Percentiles rank a stretch among this genome's conserved stretches.
Evolutionary conservation across 805 yeast species (phyloP).

Genomic region (Suhomyces canberraensis): DNA sequence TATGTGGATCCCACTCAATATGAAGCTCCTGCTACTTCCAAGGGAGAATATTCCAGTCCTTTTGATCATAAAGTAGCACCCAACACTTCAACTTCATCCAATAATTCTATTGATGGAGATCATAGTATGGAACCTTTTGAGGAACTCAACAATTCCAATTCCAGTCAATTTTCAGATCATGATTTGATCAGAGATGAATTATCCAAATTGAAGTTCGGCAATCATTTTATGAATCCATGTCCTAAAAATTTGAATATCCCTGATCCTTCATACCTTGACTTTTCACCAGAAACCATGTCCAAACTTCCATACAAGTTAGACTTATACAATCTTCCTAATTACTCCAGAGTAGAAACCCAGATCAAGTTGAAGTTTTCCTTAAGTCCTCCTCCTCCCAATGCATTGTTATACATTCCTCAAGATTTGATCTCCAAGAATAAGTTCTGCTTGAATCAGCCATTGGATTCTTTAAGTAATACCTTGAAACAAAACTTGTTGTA

Average conservation of each 20-base stretch:
- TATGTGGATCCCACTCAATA: conserved; percentile 17
- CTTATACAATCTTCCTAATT: conserved; percentile 66
- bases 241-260: conserved; percentile 30
- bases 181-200: conserved; percentile 49
- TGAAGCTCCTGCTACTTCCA: conserved; percentile 2
- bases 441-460: conserved; percentile 56
- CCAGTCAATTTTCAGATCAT: conserved; percentile 25
- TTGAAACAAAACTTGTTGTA: conserved; percentile 54
- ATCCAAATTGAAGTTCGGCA: conserved; percentile 54
- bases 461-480: conserved; percentile 40
- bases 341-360: conserved; percentile 94
- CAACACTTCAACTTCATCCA: neutral
- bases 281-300: conserved; percentile 32
- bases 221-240: conserved; percentile 34
- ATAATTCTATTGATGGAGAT: neutral
- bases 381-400: conserved; percentile 74
- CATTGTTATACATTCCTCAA: conserved; percentile 74
- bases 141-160: neutral
- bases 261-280: conserved; percentile 35
- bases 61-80: conserved; percentile 4
- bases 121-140: neutral
- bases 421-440: conserved; percentile 87
- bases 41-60: conserved; percentile 20
- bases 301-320: conserved; percentile 47
- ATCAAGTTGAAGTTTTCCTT: conserved; percentile 70